A percentile compares a stretch with the other conserved stretches of the same genome.
Evolutionary conservation across 345 rosid genomes (phyloP).

Genomic region (Lepidium didymum): DNA sequence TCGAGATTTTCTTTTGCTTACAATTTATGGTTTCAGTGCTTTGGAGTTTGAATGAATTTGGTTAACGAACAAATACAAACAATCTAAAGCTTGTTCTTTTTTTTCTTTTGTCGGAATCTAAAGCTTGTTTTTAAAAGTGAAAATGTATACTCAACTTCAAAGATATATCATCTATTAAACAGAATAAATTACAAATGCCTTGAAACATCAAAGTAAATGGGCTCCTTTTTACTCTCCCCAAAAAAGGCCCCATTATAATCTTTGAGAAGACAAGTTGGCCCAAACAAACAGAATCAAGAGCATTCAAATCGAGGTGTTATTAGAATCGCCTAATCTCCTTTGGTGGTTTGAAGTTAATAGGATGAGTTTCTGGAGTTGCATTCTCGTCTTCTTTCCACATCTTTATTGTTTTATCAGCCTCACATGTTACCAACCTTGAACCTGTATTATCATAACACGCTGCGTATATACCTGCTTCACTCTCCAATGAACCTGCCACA

Average conservation of each 20-base stretch:
- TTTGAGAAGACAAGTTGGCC: background rate
- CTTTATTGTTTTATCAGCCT: conserved; percentile 95
- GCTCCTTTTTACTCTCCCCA: background rate
- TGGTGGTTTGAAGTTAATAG: conserved; percentile 92
- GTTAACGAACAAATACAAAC: too few species aligned
- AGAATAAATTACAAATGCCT: conserved; percentile 3
- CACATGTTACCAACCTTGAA: conserved; percentile 75
- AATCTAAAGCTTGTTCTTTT: too few species aligned
- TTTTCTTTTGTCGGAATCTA: too few species aligned
- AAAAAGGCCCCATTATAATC: background rate
- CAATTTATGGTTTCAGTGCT: too few species aligned
- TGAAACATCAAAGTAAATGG: background rate
- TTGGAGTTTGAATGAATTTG: too few species aligned
- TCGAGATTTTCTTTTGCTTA: too few species aligned
- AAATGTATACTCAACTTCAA: background rate
- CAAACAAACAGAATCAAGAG: background rate
- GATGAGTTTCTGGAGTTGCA: conserved; percentile 92
- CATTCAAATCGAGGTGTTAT: background rate
- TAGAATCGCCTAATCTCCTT: conserved; percentile 93
- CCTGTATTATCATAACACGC: conserved; percentile 73
- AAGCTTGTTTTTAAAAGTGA: background rate
- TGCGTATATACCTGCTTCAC: conserved; percentile 98
- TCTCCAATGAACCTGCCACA: conserved; percentile 83
- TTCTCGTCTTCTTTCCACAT: conserved; percentile 98
- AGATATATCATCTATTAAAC: background rate